Base-by-base conservation (phyloP, 108 stramenopile genomes). In the Cyclotella baltica region DNA sequence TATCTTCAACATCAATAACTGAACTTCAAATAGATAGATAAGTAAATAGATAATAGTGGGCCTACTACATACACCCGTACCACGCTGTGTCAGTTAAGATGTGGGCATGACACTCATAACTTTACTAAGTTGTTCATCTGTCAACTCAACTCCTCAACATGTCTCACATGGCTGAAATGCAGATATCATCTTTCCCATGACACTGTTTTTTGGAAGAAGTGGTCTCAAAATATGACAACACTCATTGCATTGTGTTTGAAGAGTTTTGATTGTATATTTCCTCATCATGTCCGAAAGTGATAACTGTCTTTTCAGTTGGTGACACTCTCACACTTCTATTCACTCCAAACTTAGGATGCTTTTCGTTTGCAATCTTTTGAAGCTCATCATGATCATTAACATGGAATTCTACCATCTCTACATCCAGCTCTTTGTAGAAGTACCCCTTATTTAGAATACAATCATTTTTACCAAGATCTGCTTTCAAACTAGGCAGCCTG, bases 371-470 rank as follows among this genome's bases (percentile, higher is more conserved):
- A 33, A 16, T 6, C 3, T 35, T 34, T 36, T 37, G 35, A 13
- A 62, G 20, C 27, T 34, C 61, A 18, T 33, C 18, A 22, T 37
- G 35, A 62, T 62, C 61, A 62, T 62, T 33, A 62, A 62, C 30
- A 62, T 62, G 30, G 10, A 62, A 62, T 20, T 62, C 61, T 16
- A 62, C 10, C 33, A 62, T 62, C 2, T 33, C 2, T n/a, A 15
- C 22, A 16, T 33, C 61, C 11, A 1, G 23, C 11, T 56, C 25
- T 23, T 25, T 10, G 25, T 56, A 25, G 0, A 11, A 1, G 2
- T 23, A 56, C 11, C 22, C 22, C 11, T 56, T 27, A 56, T 56
- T 56, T 1, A 56, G 20, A 27, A 56, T 56, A 11, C 13, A 13
- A 13, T 43, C 40, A 13, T 43, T 11, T 13, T 11, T 8, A 43